Conservation (phyloP, 345 rosid genomes). For the Zanthoxylum bungeanum region DNA sequence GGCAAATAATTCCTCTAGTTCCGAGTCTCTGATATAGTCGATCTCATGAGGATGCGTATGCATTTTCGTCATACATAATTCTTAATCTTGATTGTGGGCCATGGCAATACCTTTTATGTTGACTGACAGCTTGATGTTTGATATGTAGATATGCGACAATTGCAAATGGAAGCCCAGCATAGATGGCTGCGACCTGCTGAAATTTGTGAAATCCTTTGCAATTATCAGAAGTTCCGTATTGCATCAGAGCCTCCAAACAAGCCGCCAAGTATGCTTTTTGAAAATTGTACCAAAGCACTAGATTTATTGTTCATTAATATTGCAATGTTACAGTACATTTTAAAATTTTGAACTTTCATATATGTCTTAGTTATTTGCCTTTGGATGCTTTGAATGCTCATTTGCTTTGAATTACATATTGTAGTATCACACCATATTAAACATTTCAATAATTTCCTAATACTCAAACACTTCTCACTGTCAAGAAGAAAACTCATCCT, state of each 20-base stretch:
- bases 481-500: background rate
- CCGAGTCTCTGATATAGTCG: too few relatives aligned
- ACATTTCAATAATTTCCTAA: background rate
- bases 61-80: background rate
- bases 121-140: background rate
- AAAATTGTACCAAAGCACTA: background rate
- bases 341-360: background rate
- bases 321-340: background rate
- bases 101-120: background rate
- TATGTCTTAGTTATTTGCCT: background rate
- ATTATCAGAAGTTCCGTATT: conserved; percentile 73
- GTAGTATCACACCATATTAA: background rate
- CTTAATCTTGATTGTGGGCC: background rate
- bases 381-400: background rate
- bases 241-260: conserved; percentile 65
- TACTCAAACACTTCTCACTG: background rate
- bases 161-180: conserved; percentile 51
- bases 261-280: conserved; percentile 67
- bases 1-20: background rate
- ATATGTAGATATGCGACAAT: conserved; percentile 6
- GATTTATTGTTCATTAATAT: background rate
- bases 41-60: background rate
- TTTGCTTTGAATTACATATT: background rate
- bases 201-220: conserved; percentile 89
- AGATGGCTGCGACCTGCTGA: conserved; percentile 96